phyloP scores from a whole-genome alignment of 2,329 filamentous ascomycete species.

The Remersonia thermophila region DNA sequence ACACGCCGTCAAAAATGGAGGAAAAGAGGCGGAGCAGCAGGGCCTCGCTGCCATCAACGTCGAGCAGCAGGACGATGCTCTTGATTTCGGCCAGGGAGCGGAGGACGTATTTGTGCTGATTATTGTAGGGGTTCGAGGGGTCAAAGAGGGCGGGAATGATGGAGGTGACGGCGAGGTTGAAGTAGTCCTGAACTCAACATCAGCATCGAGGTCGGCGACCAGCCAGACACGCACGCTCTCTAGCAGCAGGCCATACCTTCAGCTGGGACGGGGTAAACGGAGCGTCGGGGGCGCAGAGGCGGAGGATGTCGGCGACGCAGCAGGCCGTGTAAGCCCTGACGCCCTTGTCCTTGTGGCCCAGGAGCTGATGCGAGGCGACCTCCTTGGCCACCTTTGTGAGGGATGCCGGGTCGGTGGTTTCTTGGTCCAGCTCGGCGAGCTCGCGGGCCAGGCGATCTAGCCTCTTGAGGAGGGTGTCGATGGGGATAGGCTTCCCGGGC shows the following conservation, averaged over 20 bases:
- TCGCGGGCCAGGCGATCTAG: slow-evolving; percentile 73
- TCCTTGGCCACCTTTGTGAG: slow-evolving; percentile 74
- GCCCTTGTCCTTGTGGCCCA: slow-evolving; percentile 86
- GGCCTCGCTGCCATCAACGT: slow-evolving; percentile 70
- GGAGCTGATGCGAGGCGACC: slow-evolving; percentile 65
- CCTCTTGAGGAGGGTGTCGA: slow-evolving; percentile 67
- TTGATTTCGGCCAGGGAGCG: slow-evolving; percentile 84
- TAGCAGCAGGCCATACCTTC: slow-evolving; percentile 49
- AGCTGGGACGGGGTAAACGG: slow-evolving; percentile 84
- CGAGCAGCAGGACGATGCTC: slow-evolving; percentile 82
- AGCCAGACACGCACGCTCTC: background rate
- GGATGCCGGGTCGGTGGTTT: slow-evolving; percentile 72
- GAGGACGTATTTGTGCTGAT: slow-evolving; percentile 84
- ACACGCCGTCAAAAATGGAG: slow-evolving; percentile 83
- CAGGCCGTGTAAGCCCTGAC: slow-evolving; percentile 81
- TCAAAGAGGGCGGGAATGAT: slow-evolving; percentile 78
- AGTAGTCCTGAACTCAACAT: slow-evolving; percentile 62
- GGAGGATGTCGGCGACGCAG: slow-evolving; percentile 86
- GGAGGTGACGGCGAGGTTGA: slow-evolving; percentile 72
- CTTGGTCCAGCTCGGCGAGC: slow-evolving; percentile 75
- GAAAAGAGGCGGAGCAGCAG: slow-evolving; percentile 75
- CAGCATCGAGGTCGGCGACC: too few relatives aligned
- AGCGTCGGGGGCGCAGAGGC: slow-evolving; percentile 85
- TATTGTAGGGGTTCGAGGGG: slow-evolving; percentile 79
- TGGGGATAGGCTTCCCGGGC: slow-evolving; percentile 77